Evolutionary conservation across 192 early-diverging fungal species (phyloP).

Genomic region (Linnemannia hyalina): DNA sequence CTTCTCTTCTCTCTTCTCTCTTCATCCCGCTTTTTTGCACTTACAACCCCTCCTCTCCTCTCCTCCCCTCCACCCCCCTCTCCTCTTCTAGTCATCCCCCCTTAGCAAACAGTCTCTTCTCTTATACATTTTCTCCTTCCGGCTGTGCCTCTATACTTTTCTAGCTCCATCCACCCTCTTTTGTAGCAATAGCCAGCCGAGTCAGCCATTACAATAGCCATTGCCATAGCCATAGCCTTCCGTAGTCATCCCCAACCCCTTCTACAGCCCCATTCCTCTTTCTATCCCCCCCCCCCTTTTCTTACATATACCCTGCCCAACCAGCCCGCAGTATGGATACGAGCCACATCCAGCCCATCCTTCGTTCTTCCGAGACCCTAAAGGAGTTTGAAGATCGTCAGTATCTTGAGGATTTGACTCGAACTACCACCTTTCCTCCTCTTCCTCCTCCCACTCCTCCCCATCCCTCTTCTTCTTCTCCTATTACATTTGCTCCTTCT

Average conservation of each 20-base stretch:
- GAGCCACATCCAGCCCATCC: background rate
- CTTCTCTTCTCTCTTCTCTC: background rate
- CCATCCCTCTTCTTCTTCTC: too few relatives aligned
- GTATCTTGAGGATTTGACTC: background rate
- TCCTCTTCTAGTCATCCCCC: background rate
- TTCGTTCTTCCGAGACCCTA: slow-evolving; percentile 5
- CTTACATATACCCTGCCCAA: background rate
- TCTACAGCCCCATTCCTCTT: background rate
- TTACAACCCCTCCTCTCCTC: background rate
- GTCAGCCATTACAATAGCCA: too few relatives aligned
- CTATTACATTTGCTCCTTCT: too few relatives aligned
- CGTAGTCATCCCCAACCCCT: background rate
- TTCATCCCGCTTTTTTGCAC: background rate
- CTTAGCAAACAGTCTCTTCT: background rate
- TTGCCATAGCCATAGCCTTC: too few relatives aligned
- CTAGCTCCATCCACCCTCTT: background rate
- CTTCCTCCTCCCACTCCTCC: too few relatives aligned
- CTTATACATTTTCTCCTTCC: background rate
- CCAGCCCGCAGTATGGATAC: slow-evolving; percentile 11
- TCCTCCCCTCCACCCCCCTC: background rate
- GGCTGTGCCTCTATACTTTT: slow-evolving; percentile 3
- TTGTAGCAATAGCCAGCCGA: too few relatives aligned
- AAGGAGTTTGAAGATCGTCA: slow-evolving; percentile 25
- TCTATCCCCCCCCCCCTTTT: background rate
- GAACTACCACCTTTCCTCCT: background rate